Evolutionary conservation across 2,329 filamentous ascomycete species (phyloP).

Genomic region (Pseudogymnoascus sp.): DNA sequence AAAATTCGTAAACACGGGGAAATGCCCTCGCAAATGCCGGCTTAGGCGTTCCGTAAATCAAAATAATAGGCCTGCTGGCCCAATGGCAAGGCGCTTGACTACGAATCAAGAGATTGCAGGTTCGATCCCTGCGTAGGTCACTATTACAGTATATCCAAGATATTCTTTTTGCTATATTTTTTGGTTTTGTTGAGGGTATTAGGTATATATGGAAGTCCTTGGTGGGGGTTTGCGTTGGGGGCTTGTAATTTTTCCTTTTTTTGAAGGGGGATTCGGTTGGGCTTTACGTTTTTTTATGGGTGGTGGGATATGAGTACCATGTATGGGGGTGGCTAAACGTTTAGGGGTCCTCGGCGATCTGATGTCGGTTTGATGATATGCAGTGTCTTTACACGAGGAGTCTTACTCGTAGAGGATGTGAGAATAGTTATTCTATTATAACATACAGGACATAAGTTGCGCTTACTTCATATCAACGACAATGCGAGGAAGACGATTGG

Average conservation of each 20-base stretch:
- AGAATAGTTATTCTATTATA: background rate
- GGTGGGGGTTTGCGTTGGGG: background rate
- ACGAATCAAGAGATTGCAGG: conserved; percentile 39
- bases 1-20: background rate
- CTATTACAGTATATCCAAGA: background rate
- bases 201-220: background rate
- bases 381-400: no score
- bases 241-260: background rate
- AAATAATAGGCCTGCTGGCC: conserved; percentile 32
- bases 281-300: background rate
- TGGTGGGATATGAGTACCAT: no score
- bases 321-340: no score
- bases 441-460: background rate
- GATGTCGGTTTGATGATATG: no score
- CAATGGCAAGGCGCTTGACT: conserved; percentile 52
- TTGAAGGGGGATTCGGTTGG: background rate
- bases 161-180: background rate
- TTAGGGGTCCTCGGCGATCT: no score
- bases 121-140: conserved; percentile 25
- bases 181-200: background rate
- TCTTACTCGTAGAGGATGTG: background rate
- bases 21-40: background rate
- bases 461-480: background rate
- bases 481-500: background rate
- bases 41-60: background rate